Evolutionary conservation across 495 filamentous ascomycete genomes (phyloP).

Genomic region (Aspergillus conjunctus): DNA sequence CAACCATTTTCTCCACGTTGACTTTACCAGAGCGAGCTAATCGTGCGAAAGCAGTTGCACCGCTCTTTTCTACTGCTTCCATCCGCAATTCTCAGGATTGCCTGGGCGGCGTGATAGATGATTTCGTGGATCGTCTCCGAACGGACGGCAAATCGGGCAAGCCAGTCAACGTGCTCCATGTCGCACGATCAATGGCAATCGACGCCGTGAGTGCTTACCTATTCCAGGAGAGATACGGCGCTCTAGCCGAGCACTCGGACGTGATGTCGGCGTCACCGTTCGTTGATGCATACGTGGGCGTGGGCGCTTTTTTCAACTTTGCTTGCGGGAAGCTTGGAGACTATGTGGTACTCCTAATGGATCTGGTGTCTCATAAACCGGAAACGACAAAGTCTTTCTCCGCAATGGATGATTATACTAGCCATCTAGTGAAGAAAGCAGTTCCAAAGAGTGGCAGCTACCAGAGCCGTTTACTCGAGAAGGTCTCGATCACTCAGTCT

Average conservation of each 20-base stretch:
- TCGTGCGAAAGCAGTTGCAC: conserved; percentile 51
- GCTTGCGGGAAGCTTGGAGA: conserved; percentile 36
- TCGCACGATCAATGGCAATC: conserved; percentile 44
- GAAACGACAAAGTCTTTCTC: conserved; percentile 33
- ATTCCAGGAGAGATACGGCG: conserved; percentile 48
- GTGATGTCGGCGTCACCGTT: conserved; percentile 39
- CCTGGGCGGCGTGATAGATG: conserved; percentile 39
- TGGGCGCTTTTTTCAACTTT: conserved; percentile 52
- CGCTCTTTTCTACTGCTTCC: conserved; percentile 47
- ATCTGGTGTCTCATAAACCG: conserved; percentile 30
- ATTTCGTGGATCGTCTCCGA: conserved; percentile 39
- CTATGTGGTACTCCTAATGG: conserved; percentile 34
- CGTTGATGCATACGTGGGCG: conserved; percentile 50
- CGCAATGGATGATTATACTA: conserved; percentile 43
- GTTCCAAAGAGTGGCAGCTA: conserved; percentile 41
- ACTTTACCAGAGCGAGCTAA: conserved; percentile 39
- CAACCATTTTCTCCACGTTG: conserved; percentile 53
- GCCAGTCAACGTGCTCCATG: conserved; percentile 49
- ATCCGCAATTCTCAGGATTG: conserved; percentile 35
- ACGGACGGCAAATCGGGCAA: conserved; percentile 29
- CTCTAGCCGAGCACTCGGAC: conserved; percentile 33
- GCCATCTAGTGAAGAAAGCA: conserved; percentile 31
- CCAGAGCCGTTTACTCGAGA: conserved; percentile 47
- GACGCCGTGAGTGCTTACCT: conserved; percentile 51
- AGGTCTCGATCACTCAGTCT: conserved; percentile 41